Conservation (phyloP, 2,329 filamentous ascomycete species). For the Penicillium brasilianum region DNA sequence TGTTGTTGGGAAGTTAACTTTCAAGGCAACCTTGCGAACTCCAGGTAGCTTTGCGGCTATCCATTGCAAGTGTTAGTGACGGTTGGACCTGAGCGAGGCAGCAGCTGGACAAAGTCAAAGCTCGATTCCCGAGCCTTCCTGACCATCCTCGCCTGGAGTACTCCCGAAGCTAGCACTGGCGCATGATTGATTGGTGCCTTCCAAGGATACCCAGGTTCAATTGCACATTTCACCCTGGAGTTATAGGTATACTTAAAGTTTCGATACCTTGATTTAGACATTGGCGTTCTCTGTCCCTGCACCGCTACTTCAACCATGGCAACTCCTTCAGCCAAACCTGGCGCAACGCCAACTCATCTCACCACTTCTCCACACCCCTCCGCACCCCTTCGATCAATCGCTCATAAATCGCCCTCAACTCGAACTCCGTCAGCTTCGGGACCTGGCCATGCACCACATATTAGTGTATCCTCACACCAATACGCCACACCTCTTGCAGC, state of each 20-base stretch:
- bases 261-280: background rate
- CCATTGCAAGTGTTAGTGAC: constrained; percentile 12
- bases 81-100: constrained; percentile 10
- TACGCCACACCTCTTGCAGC: constrained; percentile 51
- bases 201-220: constrained; percentile 13
- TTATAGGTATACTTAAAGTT: background rate
- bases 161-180: background rate
- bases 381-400: constrained; percentile 46
- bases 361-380: constrained; percentile 52
- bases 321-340: constrained; percentile 52
- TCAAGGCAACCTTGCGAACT: background rate
- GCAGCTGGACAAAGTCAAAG: constrained; percentile 7
- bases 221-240: background rate
- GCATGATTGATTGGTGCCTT: constrained; percentile 13
- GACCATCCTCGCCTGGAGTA: background rate
- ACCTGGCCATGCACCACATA: constrained; percentile 41
- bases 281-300: background rate
- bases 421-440: constrained; percentile 50
- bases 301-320: constrained; percentile 40
- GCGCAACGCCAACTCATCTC: constrained; percentile 50
- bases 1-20: background rate
- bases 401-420: constrained; percentile 53
- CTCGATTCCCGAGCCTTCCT: background rate
- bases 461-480: constrained; percentile 47
- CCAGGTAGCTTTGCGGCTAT: constrained; percentile 6